phyloP scores from a whole-genome alignment of 768 basidiomycete genomes.

The Tylopilus subfusipes region DNA sequence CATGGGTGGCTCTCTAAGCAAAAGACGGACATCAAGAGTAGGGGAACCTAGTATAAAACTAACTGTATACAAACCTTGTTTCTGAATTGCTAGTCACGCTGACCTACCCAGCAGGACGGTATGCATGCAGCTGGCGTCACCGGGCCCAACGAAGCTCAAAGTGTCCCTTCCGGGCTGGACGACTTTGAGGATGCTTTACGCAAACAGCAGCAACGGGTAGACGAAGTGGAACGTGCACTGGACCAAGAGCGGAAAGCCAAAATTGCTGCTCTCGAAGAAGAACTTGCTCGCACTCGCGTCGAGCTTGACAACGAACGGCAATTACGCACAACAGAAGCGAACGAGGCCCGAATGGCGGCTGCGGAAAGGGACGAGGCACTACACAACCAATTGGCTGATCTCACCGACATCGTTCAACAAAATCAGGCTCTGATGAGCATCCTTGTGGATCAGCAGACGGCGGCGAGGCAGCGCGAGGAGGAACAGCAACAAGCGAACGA shows the following conservation, averaged over 20 bases:
- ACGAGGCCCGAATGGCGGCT: slow-evolving; percentile 60
- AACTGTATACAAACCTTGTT: too few relatives aligned
- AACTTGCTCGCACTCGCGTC: slow-evolving; percentile 50
- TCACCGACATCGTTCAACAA: slow-evolving; percentile 70
- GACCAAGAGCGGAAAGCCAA: slow-evolving; percentile 51
- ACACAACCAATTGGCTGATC: slow-evolving; percentile 59
- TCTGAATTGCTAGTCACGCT: too few relatives aligned
- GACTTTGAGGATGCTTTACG: slow-evolving; percentile 45
- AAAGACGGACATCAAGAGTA: too few relatives aligned
- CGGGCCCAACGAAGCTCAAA: too few relatives aligned
- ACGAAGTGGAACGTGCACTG: too few relatives aligned
- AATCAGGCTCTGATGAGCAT: slow-evolving; percentile 64
- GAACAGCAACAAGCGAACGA: slow-evolving; percentile 52
- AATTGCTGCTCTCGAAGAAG: slow-evolving; percentile 60
- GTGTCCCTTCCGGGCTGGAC: slow-evolving; percentile 21
- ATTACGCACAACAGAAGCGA: slow-evolving; percentile 53
- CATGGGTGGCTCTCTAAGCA: too few relatives aligned
- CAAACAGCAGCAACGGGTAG: slow-evolving; percentile 49
- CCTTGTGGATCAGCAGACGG: slow-evolving; percentile 53
- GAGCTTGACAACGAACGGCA: slow-evolving; percentile 66
- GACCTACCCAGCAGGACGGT: too few relatives aligned
- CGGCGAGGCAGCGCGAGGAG: slow-evolving; percentile 47
- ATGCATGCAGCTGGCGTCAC: too few relatives aligned
- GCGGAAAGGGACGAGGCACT: slow-evolving; percentile 59
- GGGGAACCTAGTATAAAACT: too few relatives aligned